Conservation (phyloP, 306 rosid species). For the Dicorynia guianensis region DNA sequence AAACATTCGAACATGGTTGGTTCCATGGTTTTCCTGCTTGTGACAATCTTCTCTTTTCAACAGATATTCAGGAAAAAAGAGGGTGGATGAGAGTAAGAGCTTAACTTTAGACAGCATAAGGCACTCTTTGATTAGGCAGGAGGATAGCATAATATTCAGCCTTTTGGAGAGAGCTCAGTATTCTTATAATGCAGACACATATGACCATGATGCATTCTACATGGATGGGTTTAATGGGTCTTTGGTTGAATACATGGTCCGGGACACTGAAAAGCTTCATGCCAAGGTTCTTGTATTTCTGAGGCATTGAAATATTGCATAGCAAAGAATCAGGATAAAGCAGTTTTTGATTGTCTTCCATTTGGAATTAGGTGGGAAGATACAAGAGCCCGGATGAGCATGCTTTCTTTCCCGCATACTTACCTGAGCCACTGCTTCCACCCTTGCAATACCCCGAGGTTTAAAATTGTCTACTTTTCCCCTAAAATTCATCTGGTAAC, state of each 20-base stretch:
- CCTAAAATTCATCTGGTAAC: constrained; percentile 24
- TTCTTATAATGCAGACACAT: constrained; percentile 55
- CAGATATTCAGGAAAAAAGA: constrained; percentile 49
- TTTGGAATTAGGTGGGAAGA: constrained; percentile 68
- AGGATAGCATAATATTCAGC: constrained; percentile 71
- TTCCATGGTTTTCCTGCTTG: not conserved
- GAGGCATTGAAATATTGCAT: constrained; percentile 8
- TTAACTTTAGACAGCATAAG: constrained; percentile 63
- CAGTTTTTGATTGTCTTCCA: constrained; percentile 24
- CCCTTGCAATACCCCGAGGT: constrained; percentile 76
- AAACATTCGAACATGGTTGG: not conserved
- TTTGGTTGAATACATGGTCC: constrained; percentile 68
- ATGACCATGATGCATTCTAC: constrained; percentile 58
- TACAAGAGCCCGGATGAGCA: constrained; percentile 75
- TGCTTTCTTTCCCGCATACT: constrained; percentile 58
- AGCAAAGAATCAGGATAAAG: constrained; percentile 2
- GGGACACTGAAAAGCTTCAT: constrained; percentile 73
- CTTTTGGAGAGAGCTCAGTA: constrained; percentile 74
- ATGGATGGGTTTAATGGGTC: constrained; percentile 64
- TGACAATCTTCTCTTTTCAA: constrained; percentile 26
- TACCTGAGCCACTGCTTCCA: constrained; percentile 64
- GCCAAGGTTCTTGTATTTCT: constrained; percentile 59
- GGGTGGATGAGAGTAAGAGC: constrained; percentile 64
- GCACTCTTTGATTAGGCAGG: constrained; percentile 60
- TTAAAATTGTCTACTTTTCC: not conserved